Base-by-base conservation (phyloP, 306 rosid species). In the Sophora flavescens region DNA sequence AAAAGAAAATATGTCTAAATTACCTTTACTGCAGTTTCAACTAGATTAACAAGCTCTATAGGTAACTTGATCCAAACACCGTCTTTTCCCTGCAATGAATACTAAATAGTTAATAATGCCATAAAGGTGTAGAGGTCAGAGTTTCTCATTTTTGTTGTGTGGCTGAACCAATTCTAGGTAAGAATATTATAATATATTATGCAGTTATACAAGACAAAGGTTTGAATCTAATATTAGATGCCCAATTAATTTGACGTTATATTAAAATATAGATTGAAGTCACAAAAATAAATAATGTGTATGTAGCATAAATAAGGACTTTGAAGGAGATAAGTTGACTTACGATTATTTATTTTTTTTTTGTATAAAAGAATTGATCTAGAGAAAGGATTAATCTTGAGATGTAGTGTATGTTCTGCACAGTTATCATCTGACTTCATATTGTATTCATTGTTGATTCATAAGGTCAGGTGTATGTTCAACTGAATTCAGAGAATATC, bases 51-150 rank as follows among this genome's bases (percentile, higher is more conserved):
- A 26, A 84, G 86, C 48, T 53, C 79, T 48, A 87, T 84, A 8
- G 88, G 90, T 56, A 84, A 59, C 74, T 87, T 84, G 80, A 84
- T 87, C 90, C 90, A 87, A 12, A 87, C 83, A 26, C 90, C 90
- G 70, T 74, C 74, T 75, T 82, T 84, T 30, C 90, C 82, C 88
- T 87, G 79, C 70, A 77, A 63, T 39, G 42, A 8, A 7, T 9
- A 68, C 41, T 22, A 52, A 72, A 39, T 18, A 44, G 53, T 77
- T 50, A 68, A 32, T 67, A 9, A 61, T 36, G 42, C 6, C 53
- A 62, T 44, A 44, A 9, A 42, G 48, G 51, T 57, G 30, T 5
- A 62, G 17, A 69, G 57, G 70, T 47, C 54, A 48, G 15, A 63
- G 5, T 6, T 44, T 62, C 17, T 33, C n/a, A 8, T 2, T 33